These are phyloP conservation scores for Albugo candida DNA, from an alignment of 352 stramenopile genomes.

Conservation along the genomic window DNA sequence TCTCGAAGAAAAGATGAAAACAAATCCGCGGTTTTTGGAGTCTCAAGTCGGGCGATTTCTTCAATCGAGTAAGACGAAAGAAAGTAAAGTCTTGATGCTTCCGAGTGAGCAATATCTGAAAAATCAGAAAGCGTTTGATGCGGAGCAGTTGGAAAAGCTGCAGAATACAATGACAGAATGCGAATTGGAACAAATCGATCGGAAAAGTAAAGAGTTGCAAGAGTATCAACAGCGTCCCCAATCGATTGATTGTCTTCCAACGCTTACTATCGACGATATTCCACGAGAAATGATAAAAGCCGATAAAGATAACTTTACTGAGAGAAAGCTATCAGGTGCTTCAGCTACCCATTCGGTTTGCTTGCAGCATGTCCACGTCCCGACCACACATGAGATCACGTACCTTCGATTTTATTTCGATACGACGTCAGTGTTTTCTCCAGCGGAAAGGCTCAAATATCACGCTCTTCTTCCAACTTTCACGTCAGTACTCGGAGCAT, in stretches of 20 bases:
- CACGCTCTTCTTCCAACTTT: slow-evolving; percentile 51
- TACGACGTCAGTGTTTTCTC: slow-evolving; percentile 16
- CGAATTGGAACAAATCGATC: slow-evolving; percentile 35
- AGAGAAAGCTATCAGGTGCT: slow-evolving; percentile 10
- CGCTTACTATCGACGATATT: slow-evolving; percentile 49
- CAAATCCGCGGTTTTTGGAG: slow-evolving; percentile 46
- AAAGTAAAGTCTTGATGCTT: slow-evolving; percentile 57
- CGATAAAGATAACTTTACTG: slow-evolving; percentile 26
- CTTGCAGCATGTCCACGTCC: slow-evolving; percentile 41
- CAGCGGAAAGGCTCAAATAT: slow-evolving; percentile 10
- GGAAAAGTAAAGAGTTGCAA: slow-evolving; percentile 23
- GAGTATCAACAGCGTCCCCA: slow-evolving; percentile 42
- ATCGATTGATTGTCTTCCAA: slow-evolving; percentile 52
- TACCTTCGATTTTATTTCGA: slow-evolving; percentile 65
- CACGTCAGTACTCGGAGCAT: slow-evolving; percentile 38
- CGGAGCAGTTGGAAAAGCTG: slow-evolving; percentile 21
- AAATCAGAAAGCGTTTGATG: slow-evolving; percentile 27
- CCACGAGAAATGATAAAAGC: slow-evolving; percentile 14
- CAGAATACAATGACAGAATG: slow-evolving; percentile 23
- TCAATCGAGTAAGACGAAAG: slow-evolving; percentile 23
- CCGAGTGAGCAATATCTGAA: slow-evolving; percentile 37
- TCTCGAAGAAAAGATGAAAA: slow-evolving; percentile 34
- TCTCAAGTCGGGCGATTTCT: slow-evolving; percentile 31
- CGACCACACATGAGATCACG: slow-evolving; percentile 68
- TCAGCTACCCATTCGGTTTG: slow-evolving; percentile 4